phyloP scores from a whole-genome alignment of 306 rosid species.

The Cucurbita pepo region DNA sequence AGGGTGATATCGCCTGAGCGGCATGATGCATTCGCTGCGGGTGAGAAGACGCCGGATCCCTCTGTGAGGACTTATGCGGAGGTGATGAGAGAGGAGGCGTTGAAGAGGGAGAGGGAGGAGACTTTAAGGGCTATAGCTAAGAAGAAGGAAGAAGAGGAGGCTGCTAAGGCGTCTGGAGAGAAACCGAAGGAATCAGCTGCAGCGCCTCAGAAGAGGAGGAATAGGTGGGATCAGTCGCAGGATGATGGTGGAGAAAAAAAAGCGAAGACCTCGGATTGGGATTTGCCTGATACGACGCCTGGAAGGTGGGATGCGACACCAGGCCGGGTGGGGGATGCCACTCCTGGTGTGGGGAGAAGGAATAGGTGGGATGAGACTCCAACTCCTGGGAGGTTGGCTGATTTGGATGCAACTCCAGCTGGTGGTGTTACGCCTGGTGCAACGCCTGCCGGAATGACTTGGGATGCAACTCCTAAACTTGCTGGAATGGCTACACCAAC shows the following conservation, averaged over 20 bases:
- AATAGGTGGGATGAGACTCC: conserved; percentile 74
- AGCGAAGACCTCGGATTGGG: conserved; percentile 54
- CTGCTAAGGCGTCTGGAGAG: conserved; percentile 21
- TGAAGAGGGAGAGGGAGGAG: conserved; percentile 56
- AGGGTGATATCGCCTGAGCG: conserved; percentile 51
- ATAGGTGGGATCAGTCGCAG: conserved; percentile 62
- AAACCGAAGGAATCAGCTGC: conserved; percentile 6
- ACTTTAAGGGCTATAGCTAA: conserved; percentile 32
- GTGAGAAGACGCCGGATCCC: conserved; percentile 64
- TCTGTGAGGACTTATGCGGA: conserved; percentile 46
- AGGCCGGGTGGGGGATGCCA: conserved; percentile 46
- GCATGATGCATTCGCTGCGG: conserved; percentile 46
- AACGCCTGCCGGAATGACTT: conserved; percentile 66
- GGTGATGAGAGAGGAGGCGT: conserved; percentile 52
- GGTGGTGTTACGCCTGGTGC: conserved; percentile 65
- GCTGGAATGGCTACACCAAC: conserved; percentile 60
- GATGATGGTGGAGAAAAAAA: conserved; percentile 32
- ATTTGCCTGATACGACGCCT: conserved; percentile 39
- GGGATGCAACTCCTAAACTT: conserved; percentile 70
- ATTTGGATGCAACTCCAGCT: conserved; percentile 53
- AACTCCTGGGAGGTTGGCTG: conserved; percentile 46
- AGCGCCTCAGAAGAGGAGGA: conserved; percentile 33
- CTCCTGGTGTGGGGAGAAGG: conserved; percentile 46
- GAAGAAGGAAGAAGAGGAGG: conserved; percentile 58
- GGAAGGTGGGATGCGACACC: conserved; percentile 64